These are phyloP conservation scores for Malus asiatica DNA, from an alignment of 306 rosid genomes.

Conservation along the genomic window DNA sequence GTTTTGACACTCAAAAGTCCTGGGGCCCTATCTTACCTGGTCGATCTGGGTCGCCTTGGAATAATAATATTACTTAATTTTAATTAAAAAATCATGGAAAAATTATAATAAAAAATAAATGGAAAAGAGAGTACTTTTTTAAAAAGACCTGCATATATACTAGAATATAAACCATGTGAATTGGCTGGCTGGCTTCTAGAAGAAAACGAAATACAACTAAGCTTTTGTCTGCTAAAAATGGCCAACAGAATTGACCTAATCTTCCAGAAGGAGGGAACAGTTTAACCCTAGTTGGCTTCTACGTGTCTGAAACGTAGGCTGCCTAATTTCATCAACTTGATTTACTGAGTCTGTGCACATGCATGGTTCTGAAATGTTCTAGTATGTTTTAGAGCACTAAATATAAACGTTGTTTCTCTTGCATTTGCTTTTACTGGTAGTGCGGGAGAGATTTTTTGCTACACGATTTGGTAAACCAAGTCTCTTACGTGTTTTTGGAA, in stretches of 20 bases:
- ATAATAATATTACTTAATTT: background rate
- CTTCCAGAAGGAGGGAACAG: conserved; percentile 4
- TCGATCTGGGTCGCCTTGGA: background rate
- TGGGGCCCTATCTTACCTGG: background rate
- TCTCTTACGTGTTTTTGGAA: no score
- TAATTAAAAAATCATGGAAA: background rate
- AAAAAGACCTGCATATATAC: background rate
- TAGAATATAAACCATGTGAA: background rate
- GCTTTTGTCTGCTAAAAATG: background rate
- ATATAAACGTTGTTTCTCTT: background rate
- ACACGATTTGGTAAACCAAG: no score
- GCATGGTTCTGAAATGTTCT: background rate
- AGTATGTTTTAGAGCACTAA: background rate
- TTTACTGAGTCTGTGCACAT: background rate
- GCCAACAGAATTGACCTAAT: background rate
- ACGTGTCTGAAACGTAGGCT: background rate
- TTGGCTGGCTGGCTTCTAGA: conserved; percentile 10
- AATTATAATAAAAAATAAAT: background rate
- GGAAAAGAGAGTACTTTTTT: background rate
- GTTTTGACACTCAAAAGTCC: background rate
- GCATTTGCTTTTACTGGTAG: background rate
- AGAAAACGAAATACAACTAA: background rate
- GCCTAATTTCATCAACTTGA: background rate
- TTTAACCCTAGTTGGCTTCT: background rate
- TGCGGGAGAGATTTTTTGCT: background rate